Evolutionary conservation across 129 eudicot genomes (phyloP), one percentile per base, ranked within the genome.

Genomic region (Mikania micrantha): DNA sequence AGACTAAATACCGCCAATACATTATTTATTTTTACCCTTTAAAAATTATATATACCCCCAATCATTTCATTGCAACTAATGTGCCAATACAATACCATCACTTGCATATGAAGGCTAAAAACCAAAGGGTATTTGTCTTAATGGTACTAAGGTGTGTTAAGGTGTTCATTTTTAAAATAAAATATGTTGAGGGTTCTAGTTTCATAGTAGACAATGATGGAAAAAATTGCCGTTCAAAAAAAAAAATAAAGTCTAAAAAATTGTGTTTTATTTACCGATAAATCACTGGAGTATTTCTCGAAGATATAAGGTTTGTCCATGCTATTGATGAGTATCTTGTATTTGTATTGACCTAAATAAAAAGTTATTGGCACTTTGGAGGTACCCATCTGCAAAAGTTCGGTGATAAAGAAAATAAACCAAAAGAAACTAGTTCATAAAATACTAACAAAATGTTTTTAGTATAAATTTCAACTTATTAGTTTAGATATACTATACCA

Each of bases 331-430:
- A 79, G 81, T 69, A 93, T 82, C 65, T 82, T 84, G 76, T 80
- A 93, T 64, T 84, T 82, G 5, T 90, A 84, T 71, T 85, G 77
- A 76, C 80, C 71, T 86, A 93, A 49, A 52, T 45, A 42, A 39
- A 93, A 67, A 38, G 84, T 93, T 77, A 90, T 79, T 57, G 54
- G 80, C 79, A 86, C 77, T 78, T 77, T 88, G 90, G 81, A 67
- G 45, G 90, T 70, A 69, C 81, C 88, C 76, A 83, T 68, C 97
- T 88, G 83, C 47, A 70, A 21, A 34, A 74, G 42, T 7, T 5
- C n/a, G 22, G 24, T 36, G 53, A 53, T 35, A 38, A 52, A 12
- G 36, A 4, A 50, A 13, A 34, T 67, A 50, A 44, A 42, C 31
- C 4, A 20, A 60, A 44, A 41, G 34, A 20, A 59, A 19, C 38